Base-by-base conservation (phyloP, 2,329 filamentous ascomycete species). In the Sporothrix brasiliensis region DNA sequence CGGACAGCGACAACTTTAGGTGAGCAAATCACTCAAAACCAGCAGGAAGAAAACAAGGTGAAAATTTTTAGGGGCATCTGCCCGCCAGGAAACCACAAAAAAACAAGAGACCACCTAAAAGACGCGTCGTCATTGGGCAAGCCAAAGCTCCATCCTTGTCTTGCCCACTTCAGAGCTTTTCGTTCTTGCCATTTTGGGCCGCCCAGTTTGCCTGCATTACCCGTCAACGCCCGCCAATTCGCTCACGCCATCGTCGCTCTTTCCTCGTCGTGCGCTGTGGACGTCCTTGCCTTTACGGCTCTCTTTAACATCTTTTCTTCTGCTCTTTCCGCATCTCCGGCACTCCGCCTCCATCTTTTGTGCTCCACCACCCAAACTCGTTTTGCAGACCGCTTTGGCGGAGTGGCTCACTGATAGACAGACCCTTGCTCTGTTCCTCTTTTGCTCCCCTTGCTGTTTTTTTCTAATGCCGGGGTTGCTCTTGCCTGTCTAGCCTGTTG, bases 51-150 rank as follows among this genome's bases (percentile, higher is more conserved):
- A 58, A 50, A 24, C 68, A 70, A 68, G 65, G 41, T 30, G 52
- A 70, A 66, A 65, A 58, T 16, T 50, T 69, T 53, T 67, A 41
- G 67, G 34, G 27, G 60, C 58, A 50, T 49, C 54, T 61, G 60
- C 61, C 41, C 21, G 27, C 67, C 44, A 27, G 49, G 53, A 63
- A 63, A 53, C 44, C 47, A 44, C 30, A 67, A 67, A 50, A 53
- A 41, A 70, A 52, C 30, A 61, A 61, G 21, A 70, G 63, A 21
- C 65, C 53, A 56, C 49, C 14, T 24, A 70, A 73, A 73, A 47
- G 41, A 67, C 72, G 72, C 72, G 72, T 69, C 69, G 56, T 49
- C 9, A 73, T 72, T 73, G 71, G 72, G 21, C 21, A 13, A 13
- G 21, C 7, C 44, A 56, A 27, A 69, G 69, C 66, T 66, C 58